phyloP scores from a whole-genome alignment of 805 yeast genomes.

The Pichia deserticola region DNA sequence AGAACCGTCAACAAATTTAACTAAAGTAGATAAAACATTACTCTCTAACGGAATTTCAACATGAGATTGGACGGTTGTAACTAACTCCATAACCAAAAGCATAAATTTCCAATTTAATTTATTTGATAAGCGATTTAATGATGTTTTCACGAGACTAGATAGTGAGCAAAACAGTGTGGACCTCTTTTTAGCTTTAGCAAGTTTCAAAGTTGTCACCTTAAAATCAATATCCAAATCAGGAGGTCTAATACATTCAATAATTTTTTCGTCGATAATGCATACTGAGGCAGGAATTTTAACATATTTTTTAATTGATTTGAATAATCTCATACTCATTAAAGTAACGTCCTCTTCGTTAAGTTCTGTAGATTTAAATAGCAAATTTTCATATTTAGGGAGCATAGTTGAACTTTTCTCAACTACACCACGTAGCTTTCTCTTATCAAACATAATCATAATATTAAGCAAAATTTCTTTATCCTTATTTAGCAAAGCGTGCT shows the following conservation, averaged over 20 bases:
- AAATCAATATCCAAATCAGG: slow-evolving; percentile 46
- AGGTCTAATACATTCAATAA: slow-evolving; percentile 46
- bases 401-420: slow-evolving; percentile 51
- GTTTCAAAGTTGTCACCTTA: slow-evolving; percentile 50
- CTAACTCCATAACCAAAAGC: slow-evolving; percentile 39
- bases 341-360: slow-evolving; percentile 52
- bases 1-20: slow-evolving; percentile 42
- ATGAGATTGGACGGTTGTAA: slow-evolving; percentile 47
- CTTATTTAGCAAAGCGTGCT: slow-evolving; percentile 37
- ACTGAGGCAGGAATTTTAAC: slow-evolving; percentile 43
- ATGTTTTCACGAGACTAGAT: slow-evolving; percentile 33
- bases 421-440: slow-evolving; percentile 51
- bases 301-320: slow-evolving; percentile 33
- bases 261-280: slow-evolving; percentile 43
- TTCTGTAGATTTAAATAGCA: slow-evolving; percentile 47
- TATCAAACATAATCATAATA: slow-evolving; percentile 49
- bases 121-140: slow-evolving; percentile 22
- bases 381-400: slow-evolving; percentile 37
- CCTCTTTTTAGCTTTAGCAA: slow-evolving; percentile 59
- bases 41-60: slow-evolving; percentile 39
- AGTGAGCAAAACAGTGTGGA: slow-evolving; percentile 34
- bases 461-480: slow-evolving; percentile 56
- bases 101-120: slow-evolving; percentile 51
- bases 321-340: slow-evolving; percentile 44
- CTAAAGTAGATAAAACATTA: slow-evolving; percentile 36